These are phyloP conservation scores for Nowakowskiella sp. DNA, from an alignment of 192 early-diverging fungal genomes.

Conservation along the genomic window DNA sequence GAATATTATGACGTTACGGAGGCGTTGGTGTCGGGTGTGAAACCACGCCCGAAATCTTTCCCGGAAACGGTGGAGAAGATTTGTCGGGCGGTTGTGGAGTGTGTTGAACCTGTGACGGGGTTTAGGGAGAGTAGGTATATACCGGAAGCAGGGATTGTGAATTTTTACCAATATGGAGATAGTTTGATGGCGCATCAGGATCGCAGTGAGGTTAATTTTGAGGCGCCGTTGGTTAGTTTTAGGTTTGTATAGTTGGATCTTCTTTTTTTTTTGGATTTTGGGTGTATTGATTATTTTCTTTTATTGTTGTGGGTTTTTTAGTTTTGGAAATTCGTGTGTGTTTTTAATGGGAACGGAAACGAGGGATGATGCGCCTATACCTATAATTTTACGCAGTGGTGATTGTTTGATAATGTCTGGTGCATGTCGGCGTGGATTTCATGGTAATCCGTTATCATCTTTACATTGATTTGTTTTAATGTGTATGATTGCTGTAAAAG, in stretches of 20 bases:
- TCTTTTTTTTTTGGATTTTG: constrained; percentile 13
- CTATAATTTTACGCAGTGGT: constrained; percentile 73
- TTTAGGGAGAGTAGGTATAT: constrained; percentile 51
- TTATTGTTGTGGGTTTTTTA: constrained; percentile 4
- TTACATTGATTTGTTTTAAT: neutral
- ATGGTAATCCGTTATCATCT: constrained; percentile 59
- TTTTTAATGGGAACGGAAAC: constrained; percentile 73
- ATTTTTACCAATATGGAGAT: constrained; percentile 80
- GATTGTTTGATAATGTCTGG: constrained; percentile 87
- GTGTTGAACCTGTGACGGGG: constrained; percentile 47
- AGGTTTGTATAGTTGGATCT: constrained; percentile 16
- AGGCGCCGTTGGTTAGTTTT: constrained; percentile 63
- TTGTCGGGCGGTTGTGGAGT: constrained; percentile 55
- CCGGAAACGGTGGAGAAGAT: constrained; percentile 58
- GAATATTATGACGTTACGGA: neutral
- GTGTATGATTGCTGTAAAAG: too few relatives aligned
- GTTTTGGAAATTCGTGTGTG: constrained; percentile 67
- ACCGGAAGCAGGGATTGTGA: constrained; percentile 88
- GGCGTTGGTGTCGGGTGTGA: neutral
- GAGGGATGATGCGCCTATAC: constrained; percentile 57
- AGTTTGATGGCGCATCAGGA: constrained; percentile 90
- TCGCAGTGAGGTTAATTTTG: constrained; percentile 75
- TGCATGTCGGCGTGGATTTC: constrained; percentile 63
- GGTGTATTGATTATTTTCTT: constrained; percentile 2
- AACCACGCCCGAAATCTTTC: constrained; percentile 47